Conservation (phyloP, 441 rosid species). For the Erysimum pusillum region DNA sequence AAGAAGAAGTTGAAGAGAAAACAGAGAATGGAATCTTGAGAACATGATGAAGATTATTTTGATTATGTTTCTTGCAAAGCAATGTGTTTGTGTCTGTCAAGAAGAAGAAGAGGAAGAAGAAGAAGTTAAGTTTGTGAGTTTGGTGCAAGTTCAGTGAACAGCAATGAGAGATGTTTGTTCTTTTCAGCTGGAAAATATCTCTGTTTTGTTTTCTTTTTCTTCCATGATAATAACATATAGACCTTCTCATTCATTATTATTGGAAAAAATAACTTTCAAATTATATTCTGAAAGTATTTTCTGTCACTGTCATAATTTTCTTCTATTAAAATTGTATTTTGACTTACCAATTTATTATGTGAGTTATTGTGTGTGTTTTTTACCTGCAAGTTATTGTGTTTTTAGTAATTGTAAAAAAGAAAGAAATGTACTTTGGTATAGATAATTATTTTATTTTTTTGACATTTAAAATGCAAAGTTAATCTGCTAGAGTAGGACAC, state of each 20-base stretch:
- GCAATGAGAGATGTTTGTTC: constrained; percentile 30
- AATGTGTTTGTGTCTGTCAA: constrained; percentile 1
- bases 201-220: constrained; percentile 34
- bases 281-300: not conserved
- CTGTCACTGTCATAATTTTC: constrained; percentile 22
- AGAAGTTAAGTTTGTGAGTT: constrained; percentile 29
- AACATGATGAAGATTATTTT: constrained; percentile 28
- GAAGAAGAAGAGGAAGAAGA: constrained; percentile 1
- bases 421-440: not conserved
- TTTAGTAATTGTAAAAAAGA: not conserved
- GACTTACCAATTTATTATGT: not conserved
- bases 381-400: too few relatives aligned
- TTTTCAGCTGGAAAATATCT: constrained; percentile 40
- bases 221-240: constrained; percentile 13
- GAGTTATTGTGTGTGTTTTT: not conserved
- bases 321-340: not conserved
- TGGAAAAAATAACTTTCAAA: not conserved
- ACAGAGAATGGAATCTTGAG: constrained; percentile 23
- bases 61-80: not conserved
- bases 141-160: constrained; percentile 44
- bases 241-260: constrained; percentile 11
- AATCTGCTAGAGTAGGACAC: not conserved
- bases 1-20: constrained; percentile 27
- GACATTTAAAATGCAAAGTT: not conserved
- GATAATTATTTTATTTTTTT: not conserved